Evolutionary conservation across 2,329 filamentous ascomycete species (phyloP), one percentile per base, ranked within the genome.

Genomic region (Sarocladium kiliense): DNA sequence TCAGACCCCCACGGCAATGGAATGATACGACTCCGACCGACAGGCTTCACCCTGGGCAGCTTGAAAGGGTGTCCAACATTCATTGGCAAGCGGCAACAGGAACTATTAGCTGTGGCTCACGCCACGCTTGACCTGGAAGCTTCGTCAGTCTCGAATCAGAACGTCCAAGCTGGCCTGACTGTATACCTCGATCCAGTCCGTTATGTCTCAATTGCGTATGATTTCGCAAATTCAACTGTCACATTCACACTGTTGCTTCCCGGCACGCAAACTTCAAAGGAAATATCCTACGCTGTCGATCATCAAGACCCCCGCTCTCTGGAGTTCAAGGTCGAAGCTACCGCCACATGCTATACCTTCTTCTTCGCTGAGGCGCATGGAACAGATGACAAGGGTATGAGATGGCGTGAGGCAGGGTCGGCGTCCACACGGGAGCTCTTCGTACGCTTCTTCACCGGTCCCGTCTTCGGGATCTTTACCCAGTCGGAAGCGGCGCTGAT

Each of bases 21-120:
- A 3, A 16, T 12, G 3, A 49, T 57, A 16, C 18, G n/a, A 9
- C 16, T 57, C 9, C 34, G 18, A 6, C 37, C 51, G 12, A 51
- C 27, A 19, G 19, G 30, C 7, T 34, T 23, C 16, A 47, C 54
- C 16, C 26, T 57, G 14, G 34, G 36, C 10, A 30, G 45, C 14
- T 36, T 53, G 14, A 14, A 32, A 9, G 49, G 44, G 2, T 51
- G 37, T 3, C 30, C 55, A 1, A 54, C 55, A 1, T 57, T 57
- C n/a, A 34, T 57, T 21, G 55, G 51, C 7, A 54, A 53, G 27
- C 44, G 55, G 30, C 55, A 57, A 44, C 30, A 47, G 18, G 23
- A 41, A 14, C 45, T 57, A 6, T 32, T 27, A 11, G 55, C 25
- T 10, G n/a, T 18, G 11, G 44, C 44, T n/a, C 26, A 16, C 44